Evolutionary conservation across 495 filamentous ascomycete species (phyloP).

Genomic region (Cercophora newfieldiana): DNA sequence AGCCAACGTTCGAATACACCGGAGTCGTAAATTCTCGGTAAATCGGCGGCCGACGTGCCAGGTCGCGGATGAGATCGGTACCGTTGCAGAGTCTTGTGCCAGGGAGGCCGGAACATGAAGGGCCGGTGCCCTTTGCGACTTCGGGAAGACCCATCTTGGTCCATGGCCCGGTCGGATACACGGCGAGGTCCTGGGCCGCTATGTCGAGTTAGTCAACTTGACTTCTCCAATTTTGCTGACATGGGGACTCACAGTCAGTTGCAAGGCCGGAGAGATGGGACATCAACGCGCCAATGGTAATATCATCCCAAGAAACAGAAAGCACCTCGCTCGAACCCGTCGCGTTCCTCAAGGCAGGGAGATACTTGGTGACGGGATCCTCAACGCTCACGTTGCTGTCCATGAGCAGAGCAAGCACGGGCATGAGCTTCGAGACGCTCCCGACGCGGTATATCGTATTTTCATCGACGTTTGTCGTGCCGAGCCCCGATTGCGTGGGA

Average conservation of each 20-base stretch:
- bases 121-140: not conserved
- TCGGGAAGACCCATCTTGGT: constrained; percentile 1
- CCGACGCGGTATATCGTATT: constrained; percentile 54
- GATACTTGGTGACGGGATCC: constrained; percentile 46
- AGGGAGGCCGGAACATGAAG: constrained; percentile 34
- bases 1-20: constrained; percentile 45
- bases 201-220: not conserved
- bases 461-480: constrained; percentile 37
- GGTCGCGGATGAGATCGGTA: constrained; percentile 11
- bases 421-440: constrained; percentile 55
- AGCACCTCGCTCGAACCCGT: constrained; percentile 29
- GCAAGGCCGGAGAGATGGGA: constrained; percentile 41
- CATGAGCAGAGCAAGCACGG: constrained; percentile 45
- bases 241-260: constrained; percentile 32
- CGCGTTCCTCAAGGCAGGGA: constrained; percentile 40
- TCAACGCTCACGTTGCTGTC: constrained; percentile 42
- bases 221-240: not conserved
- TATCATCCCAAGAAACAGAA: constrained; percentile 38
- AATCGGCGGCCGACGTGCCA: not conserved
- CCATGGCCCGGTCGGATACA: not conserved
- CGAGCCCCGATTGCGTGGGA: constrained; percentile 25
- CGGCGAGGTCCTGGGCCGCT: constrained; percentile 34
- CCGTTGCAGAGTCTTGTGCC: constrained; percentile 31
- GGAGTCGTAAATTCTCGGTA: constrained; percentile 18
- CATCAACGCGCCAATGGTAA: constrained; percentile 40